phyloP scores from a whole-genome alignment of 495 filamentous ascomycete genomes.

The Cercophora newfieldiana region DNA sequence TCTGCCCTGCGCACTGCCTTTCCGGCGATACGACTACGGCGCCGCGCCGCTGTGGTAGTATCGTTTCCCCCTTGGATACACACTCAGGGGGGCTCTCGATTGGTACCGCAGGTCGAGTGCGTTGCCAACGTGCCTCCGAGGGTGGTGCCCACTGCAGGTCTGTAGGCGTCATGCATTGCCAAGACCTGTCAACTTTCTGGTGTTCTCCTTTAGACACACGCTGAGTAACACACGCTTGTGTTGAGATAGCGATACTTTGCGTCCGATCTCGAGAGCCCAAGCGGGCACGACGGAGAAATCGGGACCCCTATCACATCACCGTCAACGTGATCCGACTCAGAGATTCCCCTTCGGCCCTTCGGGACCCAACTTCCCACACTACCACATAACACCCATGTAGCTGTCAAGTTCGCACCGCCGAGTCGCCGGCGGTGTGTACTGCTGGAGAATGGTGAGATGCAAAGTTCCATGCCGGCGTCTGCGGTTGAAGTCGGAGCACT shows the following conservation, averaged over 20 bases:
- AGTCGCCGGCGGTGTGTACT: neutral
- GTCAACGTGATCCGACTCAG: neutral
- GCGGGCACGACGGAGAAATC: neutral
- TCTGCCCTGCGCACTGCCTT: neutral
- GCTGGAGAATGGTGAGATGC: neutral
- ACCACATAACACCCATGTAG: neutral
- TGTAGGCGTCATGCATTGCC: neutral
- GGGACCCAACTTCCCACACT: neutral
- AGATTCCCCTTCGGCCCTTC: neutral
- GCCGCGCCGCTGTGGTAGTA: neutral
- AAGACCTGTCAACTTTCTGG: constrained; percentile 7
- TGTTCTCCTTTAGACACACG: neutral
- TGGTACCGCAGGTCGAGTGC: neutral
- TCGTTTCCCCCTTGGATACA: neutral
- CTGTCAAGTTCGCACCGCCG: neutral
- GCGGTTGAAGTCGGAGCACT: neutral
- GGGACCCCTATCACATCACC: neutral
- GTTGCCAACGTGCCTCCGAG: neutral
- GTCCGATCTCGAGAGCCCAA: neutral
- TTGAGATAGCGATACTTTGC: neutral
- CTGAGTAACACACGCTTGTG: constrained; percentile 11
- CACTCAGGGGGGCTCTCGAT: neutral
- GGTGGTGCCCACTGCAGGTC: neutral
- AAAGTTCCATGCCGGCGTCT: constrained; percentile 8
- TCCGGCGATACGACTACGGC: neutral